Evolutionary conservation across 441 rosid genomes (phyloP), one percentile per base, ranked within the genome.

Genomic region (Mallotus repandus): DNA sequence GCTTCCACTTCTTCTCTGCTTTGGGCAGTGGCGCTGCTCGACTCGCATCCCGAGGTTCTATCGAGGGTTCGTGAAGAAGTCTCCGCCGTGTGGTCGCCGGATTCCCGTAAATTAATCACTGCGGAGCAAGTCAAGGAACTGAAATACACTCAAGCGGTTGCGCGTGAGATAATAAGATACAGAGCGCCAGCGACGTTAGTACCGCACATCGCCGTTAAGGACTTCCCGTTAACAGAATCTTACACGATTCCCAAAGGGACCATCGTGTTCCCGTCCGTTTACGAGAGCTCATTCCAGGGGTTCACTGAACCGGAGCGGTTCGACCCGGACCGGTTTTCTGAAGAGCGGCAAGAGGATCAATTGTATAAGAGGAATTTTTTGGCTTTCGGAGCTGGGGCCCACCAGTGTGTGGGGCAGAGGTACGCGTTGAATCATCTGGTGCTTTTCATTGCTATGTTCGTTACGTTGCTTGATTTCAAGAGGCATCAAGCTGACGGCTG

Each of bases 361-460:
- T 6, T 83, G 0, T 83, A 32, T 79, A 91, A 81, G 71, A 79
- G 80, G 43, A 88, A 91, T 74, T 94, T 81, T 56, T n/a, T 94
- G 54, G 90, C 93, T 0, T 94, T 94, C 7, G 98, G 98, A 5
- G 87, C 93, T 3, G 98, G 98, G 14, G 32, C 98, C 52, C 98
- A 94, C 88, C 97, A 89, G 74, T 94, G 98, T n/a, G 92, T 90
- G 72, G 96, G 98, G 6, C 97, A 94, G 79, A 82, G 93, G 77
- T 94, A 94, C 72, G 98, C 98, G 0, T 9, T 89, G 57, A 91
- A 90, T 76, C 94, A 90, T 38, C 82, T 94, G 57, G 90, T 87
- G 38, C 85, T 94, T 25, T 90, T 91, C 80, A 84, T 89, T 32
- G 91, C 96, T 0, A 82, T 94, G 88, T 90, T 94, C 74, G 65